Percentiles rank a stretch among this genome's conserved stretches.
These are phyloP conservation scores for Penicillium daleae DNA, from an alignment of 495 filamentous ascomycete species.

Conservation along the genomic window DNA sequence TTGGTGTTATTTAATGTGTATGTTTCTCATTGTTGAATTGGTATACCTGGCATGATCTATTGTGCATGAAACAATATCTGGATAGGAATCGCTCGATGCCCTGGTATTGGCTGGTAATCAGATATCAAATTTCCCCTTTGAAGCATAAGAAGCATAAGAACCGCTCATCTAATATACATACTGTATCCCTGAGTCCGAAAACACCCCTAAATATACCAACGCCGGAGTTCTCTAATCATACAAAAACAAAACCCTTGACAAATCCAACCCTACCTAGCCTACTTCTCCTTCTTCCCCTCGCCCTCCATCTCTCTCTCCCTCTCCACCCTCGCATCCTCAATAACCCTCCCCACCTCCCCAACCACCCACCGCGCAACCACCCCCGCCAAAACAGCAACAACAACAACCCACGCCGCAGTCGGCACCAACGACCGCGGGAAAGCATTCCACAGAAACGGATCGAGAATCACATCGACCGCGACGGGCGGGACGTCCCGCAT, in stretches of 20 bases:
- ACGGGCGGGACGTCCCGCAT: conserved; percentile 80
- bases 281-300: conserved; percentile 30
- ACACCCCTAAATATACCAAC: no score
- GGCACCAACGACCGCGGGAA: conserved; percentile 71
- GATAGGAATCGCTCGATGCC: neutral
- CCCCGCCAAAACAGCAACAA: conserved; percentile 57
- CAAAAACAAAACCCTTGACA: neutral
- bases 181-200: no score
- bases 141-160: neutral
- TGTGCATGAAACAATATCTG: neutral
- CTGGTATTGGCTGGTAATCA: neutral
- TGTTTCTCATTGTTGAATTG: conserved; percentile 1
- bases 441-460: conserved; percentile 77
- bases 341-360: conserved; percentile 33
- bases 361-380: conserved; percentile 44
- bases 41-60: neutral
- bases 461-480: conserved; percentile 82
- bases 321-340: conserved; percentile 27
- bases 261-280: no score
- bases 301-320: conserved; percentile 9
- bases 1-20: conserved; percentile 10
- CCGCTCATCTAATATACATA: neutral
- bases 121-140: neutral
- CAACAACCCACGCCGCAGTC: conserved; percentile 62
- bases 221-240: neutral